These are phyloP conservation scores for Cutaneotrichosporon mucoides DNA, from an alignment of 1,284 basidiomycete species.

Conservation along the genomic window DNA sequence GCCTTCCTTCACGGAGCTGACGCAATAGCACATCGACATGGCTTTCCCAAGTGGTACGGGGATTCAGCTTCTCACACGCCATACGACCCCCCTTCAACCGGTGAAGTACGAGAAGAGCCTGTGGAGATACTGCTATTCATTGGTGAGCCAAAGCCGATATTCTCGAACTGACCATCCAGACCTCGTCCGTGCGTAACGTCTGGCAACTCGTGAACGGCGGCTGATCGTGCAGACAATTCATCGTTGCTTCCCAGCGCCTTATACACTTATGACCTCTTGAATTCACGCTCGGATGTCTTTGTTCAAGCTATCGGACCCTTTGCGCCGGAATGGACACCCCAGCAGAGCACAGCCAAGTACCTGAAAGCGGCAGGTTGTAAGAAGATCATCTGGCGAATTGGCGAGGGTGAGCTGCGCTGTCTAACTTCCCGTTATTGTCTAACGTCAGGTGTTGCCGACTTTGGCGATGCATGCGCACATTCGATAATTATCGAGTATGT, in stretches of 20 bases:
- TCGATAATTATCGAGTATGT: constrained; percentile 4
- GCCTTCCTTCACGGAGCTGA: not conserved
- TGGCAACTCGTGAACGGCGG: no score
- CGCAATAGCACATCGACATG: not conserved
- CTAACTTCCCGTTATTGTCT: not conserved
- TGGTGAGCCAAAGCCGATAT: not conserved
- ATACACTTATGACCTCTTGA: not conserved
- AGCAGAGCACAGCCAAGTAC: not conserved
- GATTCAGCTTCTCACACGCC: not conserved
- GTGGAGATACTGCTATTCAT: constrained; percentile 6
- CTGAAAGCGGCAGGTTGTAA: not conserved
- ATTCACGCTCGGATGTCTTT: not conserved
- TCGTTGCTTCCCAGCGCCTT: not conserved
- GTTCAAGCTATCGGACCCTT: not conserved
- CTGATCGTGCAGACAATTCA: constrained; percentile 1
- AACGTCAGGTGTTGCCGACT: not conserved
- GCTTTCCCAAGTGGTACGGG: constrained; percentile 9
- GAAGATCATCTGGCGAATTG: constrained; percentile 2
- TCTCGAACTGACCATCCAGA: not conserved
- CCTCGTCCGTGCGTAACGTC: not conserved
- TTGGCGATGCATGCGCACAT: not conserved
- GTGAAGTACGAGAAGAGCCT: not conserved
- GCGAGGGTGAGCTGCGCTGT: not conserved
- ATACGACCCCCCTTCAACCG: not conserved
- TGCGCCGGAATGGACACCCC: not conserved